phyloP scores from a whole-genome alignment of 495 filamentous ascomycete genomes.

The Lophium mytilinum region DNA sequence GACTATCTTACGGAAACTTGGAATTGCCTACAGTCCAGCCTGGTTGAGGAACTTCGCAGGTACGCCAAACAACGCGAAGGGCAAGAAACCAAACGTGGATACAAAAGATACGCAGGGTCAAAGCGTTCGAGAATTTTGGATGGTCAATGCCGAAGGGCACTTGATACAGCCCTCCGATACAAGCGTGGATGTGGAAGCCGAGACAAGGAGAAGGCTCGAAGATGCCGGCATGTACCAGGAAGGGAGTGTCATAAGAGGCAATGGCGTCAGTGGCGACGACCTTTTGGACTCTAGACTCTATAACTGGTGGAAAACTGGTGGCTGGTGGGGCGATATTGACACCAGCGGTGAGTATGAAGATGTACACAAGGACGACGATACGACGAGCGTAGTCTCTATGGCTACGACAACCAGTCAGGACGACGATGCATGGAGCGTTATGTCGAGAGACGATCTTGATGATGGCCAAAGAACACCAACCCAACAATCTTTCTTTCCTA shows the following conservation, averaged over 20 bases:
- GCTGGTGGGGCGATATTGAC: conserved; percentile 76
- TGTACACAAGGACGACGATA: conserved; percentile 56
- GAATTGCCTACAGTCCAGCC: conserved; percentile 53
- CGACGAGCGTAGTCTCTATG: conserved; percentile 68
- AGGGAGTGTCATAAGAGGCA: background rate
- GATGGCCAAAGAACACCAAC: conserved; percentile 74
- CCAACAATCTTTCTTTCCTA: conserved; percentile 38
- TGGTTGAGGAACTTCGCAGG: conserved; percentile 51
- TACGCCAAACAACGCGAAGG: conserved; percentile 13
- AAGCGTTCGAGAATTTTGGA: conserved; percentile 42
- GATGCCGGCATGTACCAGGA: conserved; percentile 12
- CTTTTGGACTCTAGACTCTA: conserved; percentile 63
- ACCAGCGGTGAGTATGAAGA: conserved; percentile 60
- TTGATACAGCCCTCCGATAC: conserved; percentile 49
- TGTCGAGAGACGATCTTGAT: conserved; percentile 6
- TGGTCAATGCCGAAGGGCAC: conserved; percentile 45
- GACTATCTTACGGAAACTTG: conserved; percentile 48
- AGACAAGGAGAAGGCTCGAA: conserved; percentile 52
- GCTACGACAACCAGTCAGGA: conserved; percentile 39
- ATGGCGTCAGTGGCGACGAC: conserved; percentile 47
- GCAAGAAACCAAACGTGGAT: background rate
- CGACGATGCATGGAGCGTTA: conserved; percentile 38
- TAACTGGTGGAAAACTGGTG: conserved; percentile 67
- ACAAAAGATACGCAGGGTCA: background rate
- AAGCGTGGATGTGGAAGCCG: conserved; percentile 68